A percentile compares a stretch with the other conserved stretches of the same genome.
Evolutionary conservation across 2,329 filamentous ascomycete genomes (phyloP).

Genomic region (Ascochyta lentis): DNA sequence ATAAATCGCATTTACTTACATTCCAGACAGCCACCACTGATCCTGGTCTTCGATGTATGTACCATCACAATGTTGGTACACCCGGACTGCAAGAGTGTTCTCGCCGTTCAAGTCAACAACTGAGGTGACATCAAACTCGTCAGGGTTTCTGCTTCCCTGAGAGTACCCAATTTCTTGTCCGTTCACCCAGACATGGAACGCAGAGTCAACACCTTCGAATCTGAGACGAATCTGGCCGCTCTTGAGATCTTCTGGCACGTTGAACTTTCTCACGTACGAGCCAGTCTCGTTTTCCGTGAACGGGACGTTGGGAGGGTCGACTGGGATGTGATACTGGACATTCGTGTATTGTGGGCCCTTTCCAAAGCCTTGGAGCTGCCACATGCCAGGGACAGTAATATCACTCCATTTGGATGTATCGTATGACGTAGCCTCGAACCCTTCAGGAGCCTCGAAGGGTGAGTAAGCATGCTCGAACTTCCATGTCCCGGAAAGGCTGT

Average conservation of each 20-base stretch:
- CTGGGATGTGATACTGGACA: conserved; percentile 69
- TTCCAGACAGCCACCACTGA: conserved; percentile 71
- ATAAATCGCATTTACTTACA: conserved; percentile 26
- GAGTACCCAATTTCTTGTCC: conserved; percentile 69
- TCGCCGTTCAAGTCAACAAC: conserved; percentile 54
- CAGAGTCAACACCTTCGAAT: conserved; percentile 75
- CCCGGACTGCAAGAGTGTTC: conserved; percentile 68
- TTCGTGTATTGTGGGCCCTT: conserved; percentile 72
- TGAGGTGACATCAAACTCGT: conserved; percentile 71
- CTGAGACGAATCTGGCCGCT: conserved; percentile 65
- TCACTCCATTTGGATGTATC: conserved; percentile 56
- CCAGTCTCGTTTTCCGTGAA: conserved; percentile 69
- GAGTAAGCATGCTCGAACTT: conserved; percentile 49
- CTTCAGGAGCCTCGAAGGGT: conserved; percentile 45
- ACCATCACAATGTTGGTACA: conserved; percentile 74
- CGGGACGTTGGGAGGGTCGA: conserved; percentile 68
- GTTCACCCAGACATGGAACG: conserved; percentile 74
- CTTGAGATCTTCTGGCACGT: conserved; percentile 59
- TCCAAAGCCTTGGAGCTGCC: conserved; percentile 74
- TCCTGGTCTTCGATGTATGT: conserved; percentile 74
- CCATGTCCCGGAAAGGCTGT: conserved; percentile 48
- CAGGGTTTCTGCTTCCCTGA: conserved; percentile 71
- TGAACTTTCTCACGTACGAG: conserved; percentile 64
- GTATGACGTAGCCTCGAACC: conserved; percentile 42
- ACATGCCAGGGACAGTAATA: conserved; percentile 70